A percentile compares a stretch with the other conserved stretches of the same genome.
These are phyloP conservation scores for Rhizoclosmatium globosum DNA, from an alignment of 192 early-diverging fungal genomes.

Conservation along the genomic window DNA sequence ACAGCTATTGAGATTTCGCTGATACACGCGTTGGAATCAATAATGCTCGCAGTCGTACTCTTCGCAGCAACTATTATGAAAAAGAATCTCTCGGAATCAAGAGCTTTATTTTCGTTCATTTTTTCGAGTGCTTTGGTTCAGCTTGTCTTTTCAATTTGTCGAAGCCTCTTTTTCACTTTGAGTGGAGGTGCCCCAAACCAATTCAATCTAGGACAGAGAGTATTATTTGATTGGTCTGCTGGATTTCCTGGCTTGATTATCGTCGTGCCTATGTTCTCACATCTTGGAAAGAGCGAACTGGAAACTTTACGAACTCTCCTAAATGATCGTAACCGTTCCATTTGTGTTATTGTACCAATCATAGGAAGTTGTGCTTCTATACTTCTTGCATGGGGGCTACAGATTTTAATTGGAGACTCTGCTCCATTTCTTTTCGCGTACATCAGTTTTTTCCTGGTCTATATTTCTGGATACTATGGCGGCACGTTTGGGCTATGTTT, in stretches of 20 bases:
- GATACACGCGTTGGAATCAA: conserved; percentile 5
- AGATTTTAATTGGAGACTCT: not conserved
- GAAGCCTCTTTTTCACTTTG: not conserved
- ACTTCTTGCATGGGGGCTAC: conserved; percentile 1
- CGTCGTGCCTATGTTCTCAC: conserved; percentile 4
- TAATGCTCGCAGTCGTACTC: not conserved
- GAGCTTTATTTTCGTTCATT: not conserved
- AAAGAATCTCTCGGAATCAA: not conserved
- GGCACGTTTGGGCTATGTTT: conserved; percentile 19
- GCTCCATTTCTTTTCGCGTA: conserved; percentile 4
- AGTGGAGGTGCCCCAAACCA: not conserved
- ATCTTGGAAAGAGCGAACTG: not conserved
- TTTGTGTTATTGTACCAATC: conserved; percentile 3
- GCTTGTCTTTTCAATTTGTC: conserved; percentile 1
- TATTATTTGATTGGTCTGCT: conserved; percentile 24
- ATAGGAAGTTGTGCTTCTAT: not conserved
- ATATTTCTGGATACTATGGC: conserved; percentile 21
- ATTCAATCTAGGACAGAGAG: not conserved
- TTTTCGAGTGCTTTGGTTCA: not conserved
- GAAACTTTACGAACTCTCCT: too few species aligned
- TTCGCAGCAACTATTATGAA: not conserved
- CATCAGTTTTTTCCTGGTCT: not conserved
- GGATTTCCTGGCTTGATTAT: conserved; percentile 26
- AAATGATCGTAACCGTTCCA: not conserved
- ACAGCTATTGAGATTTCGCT: too few species aligned